Evolutionary conservation across 805 yeast genomes (phyloP).

Genomic region (Candida sithepensis): DNA sequence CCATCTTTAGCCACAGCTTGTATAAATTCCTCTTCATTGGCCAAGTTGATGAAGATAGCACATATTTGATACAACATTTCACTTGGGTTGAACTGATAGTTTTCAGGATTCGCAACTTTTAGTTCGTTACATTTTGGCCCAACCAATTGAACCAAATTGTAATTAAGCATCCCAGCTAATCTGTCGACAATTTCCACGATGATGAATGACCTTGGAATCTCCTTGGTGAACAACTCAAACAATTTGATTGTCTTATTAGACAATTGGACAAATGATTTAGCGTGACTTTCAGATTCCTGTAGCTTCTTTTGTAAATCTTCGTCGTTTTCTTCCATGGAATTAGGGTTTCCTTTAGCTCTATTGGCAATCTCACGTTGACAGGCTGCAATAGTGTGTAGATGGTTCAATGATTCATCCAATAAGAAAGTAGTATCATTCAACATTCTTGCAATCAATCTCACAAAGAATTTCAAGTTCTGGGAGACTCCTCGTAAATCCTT

Average conservation of each 20-base stretch:
- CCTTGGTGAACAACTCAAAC: constrained; percentile 76
- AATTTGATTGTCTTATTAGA: constrained; percentile 78
- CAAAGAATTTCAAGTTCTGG: constrained; percentile 69
- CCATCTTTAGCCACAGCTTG: constrained; percentile 85
- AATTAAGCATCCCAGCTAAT: constrained; percentile 92
- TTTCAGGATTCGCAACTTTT: constrained; percentile 79
- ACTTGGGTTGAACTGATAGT: constrained; percentile 80
- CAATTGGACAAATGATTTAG: constrained; percentile 76
- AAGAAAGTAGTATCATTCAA: constrained; percentile 90
- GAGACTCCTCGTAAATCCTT: constrained; percentile 68
- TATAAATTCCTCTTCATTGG: constrained; percentile 61
- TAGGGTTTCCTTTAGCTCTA: constrained; percentile 36
- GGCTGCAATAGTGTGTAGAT: constrained; percentile 72
- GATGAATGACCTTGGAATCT: constrained; percentile 82
- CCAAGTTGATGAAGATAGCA: constrained; percentile 71
- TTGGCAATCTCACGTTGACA: constrained; percentile 61
- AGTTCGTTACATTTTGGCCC: constrained; percentile 92
- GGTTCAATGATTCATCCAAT: constrained; percentile 84
- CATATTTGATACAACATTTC: constrained; percentile 64
- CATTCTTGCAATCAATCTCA: constrained; percentile 90
- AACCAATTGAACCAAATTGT: constrained; percentile 85
- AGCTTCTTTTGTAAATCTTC: constrained; percentile 61
- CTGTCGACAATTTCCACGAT: constrained; percentile 90
- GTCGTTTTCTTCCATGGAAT: constrained; percentile 46
- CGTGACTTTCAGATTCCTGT: constrained; percentile 65